Percentiles rank a stretch among this genome's conserved stretches.
These are phyloP conservation scores for Teunomyces pallodes DNA, from an alignment of 805 yeast species.

Conservation along the genomic window DNA sequence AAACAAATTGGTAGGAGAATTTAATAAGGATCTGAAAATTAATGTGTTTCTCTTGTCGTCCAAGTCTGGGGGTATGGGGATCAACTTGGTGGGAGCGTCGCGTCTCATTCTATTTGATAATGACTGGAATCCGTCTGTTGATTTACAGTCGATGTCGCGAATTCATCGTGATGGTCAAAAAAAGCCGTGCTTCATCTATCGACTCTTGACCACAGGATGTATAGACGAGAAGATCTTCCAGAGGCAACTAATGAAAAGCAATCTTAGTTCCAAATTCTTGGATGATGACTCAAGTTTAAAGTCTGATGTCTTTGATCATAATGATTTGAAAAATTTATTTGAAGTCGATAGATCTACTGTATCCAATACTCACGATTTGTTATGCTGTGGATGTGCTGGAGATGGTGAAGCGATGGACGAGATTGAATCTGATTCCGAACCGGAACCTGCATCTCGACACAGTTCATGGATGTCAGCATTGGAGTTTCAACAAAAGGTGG, in stretches of 20 bases:
- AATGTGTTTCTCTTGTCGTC: conserved; percentile 80
- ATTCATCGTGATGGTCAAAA: conserved; percentile 93
- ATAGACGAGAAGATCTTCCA: conserved; percentile 94
- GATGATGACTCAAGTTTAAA: conserved; percentile 40
- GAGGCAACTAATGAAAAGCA: conserved; percentile 81
- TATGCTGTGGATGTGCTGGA: conserved; percentile 63
- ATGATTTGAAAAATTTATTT: conserved; percentile 75
- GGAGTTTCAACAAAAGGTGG: conserved; percentile 33
- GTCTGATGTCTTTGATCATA: conserved; percentile 64
- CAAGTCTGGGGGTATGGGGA: conserved; percentile 91
- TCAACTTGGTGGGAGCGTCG: conserved; percentile 88
- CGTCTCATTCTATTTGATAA: conserved; percentile 82
- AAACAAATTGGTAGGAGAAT: conserved; percentile 61
- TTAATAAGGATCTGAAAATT: conserved; percentile 49
- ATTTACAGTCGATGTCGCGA: conserved; percentile 92
- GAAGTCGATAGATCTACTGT: conserved; percentile 47
- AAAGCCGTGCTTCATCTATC: conserved; percentile 72
- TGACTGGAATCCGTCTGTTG: conserved; percentile 96
- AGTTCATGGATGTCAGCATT: conserved; percentile 55
- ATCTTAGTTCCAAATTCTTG: conserved; percentile 70
- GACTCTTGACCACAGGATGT: conserved; percentile 83
- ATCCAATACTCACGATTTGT: conserved; percentile 76
- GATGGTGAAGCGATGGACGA: conserved; percentile 33
- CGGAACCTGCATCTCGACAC: conserved; percentile 6
- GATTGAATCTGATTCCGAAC: conserved; percentile 9